A percentile compares a stretch with the other conserved stretches of the same genome.
Conservation (phyloP, 2,329 filamentous ascomycete species). For the Beauveria sp. region DNA sequence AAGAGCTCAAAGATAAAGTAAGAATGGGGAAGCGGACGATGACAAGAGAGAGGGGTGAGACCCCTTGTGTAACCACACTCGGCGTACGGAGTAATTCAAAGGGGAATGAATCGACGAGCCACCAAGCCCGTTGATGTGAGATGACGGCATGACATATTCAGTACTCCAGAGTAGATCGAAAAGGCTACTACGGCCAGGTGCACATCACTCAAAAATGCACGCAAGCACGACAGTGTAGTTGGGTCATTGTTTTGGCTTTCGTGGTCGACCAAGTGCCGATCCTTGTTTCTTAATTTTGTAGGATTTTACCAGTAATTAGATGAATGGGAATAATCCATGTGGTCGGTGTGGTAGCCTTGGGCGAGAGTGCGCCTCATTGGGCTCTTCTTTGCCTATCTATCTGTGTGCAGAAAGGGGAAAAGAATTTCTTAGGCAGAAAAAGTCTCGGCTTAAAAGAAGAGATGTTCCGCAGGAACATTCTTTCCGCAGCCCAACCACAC, state of each 20-base stretch:
- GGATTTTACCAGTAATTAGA: too few species aligned
- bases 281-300: background rate
- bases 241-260: background rate
- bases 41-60: background rate
- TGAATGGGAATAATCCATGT: too few species aligned
- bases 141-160: background rate
- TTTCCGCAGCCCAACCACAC: constrained; percentile 4
- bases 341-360: too few species aligned
- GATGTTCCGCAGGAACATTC: background rate
- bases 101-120: background rate
- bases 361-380: background rate
- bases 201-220: background rate
- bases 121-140: background rate
- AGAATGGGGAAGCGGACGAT: background rate
- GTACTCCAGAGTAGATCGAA: background rate
- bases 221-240: background rate
- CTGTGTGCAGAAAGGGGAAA: too few species aligned
- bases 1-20: background rate
- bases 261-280: background rate
- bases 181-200: background rate
- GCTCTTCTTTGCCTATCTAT: background rate
- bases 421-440: background rate
- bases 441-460: background rate
- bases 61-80: background rate
- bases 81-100: background rate